A percentile compares a stretch with the other conserved stretches of the same genome.
Conservation (phyloP, 2,329 filamentous ascomycete species). For the Sclerotinia nivalis region DNA sequence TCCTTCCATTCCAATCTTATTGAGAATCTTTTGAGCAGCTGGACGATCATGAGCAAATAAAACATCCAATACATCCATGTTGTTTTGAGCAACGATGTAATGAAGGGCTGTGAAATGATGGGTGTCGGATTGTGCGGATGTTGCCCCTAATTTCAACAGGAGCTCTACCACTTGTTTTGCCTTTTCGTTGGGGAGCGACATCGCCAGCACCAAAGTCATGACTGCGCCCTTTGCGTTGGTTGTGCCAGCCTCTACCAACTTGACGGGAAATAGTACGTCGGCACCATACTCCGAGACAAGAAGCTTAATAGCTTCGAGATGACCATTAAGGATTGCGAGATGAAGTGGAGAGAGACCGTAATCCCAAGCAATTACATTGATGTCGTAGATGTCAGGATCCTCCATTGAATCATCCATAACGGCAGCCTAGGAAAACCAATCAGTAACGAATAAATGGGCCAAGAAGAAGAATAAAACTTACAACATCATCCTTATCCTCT, state of each 20-base stretch:
- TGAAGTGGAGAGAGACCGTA: constrained; percentile 72
- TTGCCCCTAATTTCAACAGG: constrained; percentile 70
- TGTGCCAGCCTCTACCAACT: constrained; percentile 43
- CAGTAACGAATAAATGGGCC: constrained; percentile 42
- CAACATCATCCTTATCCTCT: constrained; percentile 37
- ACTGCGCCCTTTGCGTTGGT: constrained; percentile 58
- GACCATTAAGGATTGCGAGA: constrained; percentile 73
- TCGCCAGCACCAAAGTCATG: constrained; percentile 67
- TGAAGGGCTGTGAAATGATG: constrained; percentile 66
- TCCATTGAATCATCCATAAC: constrained; percentile 58
- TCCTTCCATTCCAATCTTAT: constrained; percentile 56
- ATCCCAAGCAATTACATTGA: constrained; percentile 81
- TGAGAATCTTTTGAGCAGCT: constrained; percentile 63
- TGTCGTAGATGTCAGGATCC: constrained; percentile 77
- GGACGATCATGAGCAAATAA: constrained; percentile 59
- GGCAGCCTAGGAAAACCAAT: constrained; percentile 43
- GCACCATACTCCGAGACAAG: constrained; percentile 75
- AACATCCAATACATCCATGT: constrained; percentile 50
- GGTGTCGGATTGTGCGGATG: constrained; percentile 70
- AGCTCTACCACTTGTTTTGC: constrained; percentile 64
- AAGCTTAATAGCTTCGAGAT: constrained; percentile 65
- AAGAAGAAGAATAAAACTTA: constrained; percentile 48
- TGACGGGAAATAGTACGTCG: constrained; percentile 73
- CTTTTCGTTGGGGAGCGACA: constrained; percentile 62
- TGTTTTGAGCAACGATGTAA: constrained; percentile 57